Base-by-base conservation (phyloP, 164 flowering plant species). In the Litsea cubeba region DNA sequence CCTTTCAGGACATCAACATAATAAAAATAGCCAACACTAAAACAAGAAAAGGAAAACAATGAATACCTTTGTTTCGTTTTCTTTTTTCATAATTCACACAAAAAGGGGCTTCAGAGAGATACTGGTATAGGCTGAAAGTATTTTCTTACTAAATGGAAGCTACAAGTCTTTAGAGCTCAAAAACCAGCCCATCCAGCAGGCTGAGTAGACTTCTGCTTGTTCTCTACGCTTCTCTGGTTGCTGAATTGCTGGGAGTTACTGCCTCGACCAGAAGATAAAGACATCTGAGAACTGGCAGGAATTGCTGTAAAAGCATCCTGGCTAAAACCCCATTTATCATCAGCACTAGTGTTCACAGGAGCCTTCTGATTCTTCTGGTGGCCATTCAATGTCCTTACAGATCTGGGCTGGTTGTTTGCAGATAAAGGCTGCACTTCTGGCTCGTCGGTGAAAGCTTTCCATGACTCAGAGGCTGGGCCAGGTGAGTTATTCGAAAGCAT, bases 131-230 rank as follows among this genome's bases (percentile, higher is more conserved):
- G 28, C 32, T 23, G 67, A 23, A n/a, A 64, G 67, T 64, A 64
- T 64, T 64, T 17, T 12, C 67, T 64, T 28, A 3, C 67, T 28
- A 64, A 7, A 23, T 23, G 28, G 26, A 64, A 23, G 35, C 28
- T 64, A 4, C 15, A 14, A 23, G 24, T 12, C 1, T 22, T 28
- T 25, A 40, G 63, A 24, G 49, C 24, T 64, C 12, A 96, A 79
- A 96, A 96, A 77, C 99, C 99, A 81, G 99, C 97, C 99, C 99
- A 96, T 65, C 99, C 99, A 71, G 97, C 93, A 73, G 99, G 99
- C 76, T 92, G 98, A 40, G 46, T 40, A 73, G 90, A 65, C 28
- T 84, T 73, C 70, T 81, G 65, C 81, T 88, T 87, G 72, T 76
- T 82, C 54, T 88, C 91, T 4, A 15, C 57, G 7, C 65, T 80